phyloP scores from a whole-genome alignment of 495 filamentous ascomycete genomes.

The Pyrenula massariospora region DNA sequence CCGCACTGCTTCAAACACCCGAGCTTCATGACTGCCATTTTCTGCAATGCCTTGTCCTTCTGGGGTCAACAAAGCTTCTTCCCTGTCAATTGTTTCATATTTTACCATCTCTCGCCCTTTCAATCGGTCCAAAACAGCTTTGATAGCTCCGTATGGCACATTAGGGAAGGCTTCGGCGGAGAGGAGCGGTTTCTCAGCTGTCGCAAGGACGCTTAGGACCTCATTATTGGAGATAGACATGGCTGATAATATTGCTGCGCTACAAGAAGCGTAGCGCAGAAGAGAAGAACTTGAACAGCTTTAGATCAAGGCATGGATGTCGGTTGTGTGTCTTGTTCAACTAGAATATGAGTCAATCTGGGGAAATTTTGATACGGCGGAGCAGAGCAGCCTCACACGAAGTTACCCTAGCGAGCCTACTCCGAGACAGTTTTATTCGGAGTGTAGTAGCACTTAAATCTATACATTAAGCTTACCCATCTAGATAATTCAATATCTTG shows the following conservation, averaged over 20 bases:
- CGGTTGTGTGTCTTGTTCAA: no score
- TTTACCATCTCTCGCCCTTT: slow-evolving; percentile 72
- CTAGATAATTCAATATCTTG: no score
- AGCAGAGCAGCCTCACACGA: background rate
- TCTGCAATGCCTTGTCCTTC: slow-evolving; percentile 69
- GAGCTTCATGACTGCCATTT: slow-evolving; percentile 88
- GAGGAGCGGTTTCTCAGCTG: slow-evolving; percentile 49
- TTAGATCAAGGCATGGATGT: background rate
- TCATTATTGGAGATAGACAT: slow-evolving; percentile 8
- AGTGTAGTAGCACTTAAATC: no score
- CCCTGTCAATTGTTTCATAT: slow-evolving; percentile 71
- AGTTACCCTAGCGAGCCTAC: no score
- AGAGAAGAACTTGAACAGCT: background rate
- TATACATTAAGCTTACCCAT: no score
- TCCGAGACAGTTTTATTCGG: no score
- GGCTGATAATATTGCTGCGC: background rate
- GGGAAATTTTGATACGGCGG: background rate
- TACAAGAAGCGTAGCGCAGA: background rate
- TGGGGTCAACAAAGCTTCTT: slow-evolving; percentile 63
- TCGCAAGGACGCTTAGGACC: slow-evolving; percentile 56
- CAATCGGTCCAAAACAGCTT: slow-evolving; percentile 78
- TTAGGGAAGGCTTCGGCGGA: slow-evolving; percentile 70
- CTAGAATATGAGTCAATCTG: background rate
- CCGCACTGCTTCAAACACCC: slow-evolving; percentile 79
- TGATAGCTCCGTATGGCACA: slow-evolving; percentile 57